phyloP scores from a whole-genome alignment of 2,329 filamentous ascomycete genomes.

The Remersonia thermophila region DNA sequence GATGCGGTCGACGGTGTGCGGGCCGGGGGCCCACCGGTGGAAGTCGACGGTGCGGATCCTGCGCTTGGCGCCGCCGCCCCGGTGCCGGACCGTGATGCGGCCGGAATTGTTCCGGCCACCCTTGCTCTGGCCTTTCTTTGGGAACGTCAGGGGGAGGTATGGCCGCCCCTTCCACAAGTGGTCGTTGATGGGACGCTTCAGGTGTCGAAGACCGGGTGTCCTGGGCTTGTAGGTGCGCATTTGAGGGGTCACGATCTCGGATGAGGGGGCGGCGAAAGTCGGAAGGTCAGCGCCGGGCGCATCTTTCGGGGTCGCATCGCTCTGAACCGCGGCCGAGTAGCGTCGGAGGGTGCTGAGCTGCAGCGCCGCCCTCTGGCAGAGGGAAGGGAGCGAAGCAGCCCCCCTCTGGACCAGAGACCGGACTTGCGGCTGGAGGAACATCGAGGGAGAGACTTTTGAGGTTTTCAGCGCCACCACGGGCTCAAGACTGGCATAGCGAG shows the following conservation, averaged over 20 bases:
- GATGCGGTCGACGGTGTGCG: slow-evolving; percentile 82
- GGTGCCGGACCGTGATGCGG: slow-evolving; percentile 76
- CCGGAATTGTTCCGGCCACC: slow-evolving; percentile 87
- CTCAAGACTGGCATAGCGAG: slow-evolving; percentile 8
- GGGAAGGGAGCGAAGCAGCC: slow-evolving; percentile 13
- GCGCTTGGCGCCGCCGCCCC: slow-evolving; percentile 82
- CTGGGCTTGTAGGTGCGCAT: slow-evolving; percentile 85
- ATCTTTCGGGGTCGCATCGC: slow-evolving; percentile 6
- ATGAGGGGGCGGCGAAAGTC: slow-evolving; percentile 7
- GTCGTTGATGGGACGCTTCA: slow-evolving; percentile 86
- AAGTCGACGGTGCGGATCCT: slow-evolving; percentile 91
- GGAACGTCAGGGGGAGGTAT: slow-evolving; percentile 68
- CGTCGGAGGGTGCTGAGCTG: slow-evolving; percentile 13
- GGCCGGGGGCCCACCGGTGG: slow-evolving; percentile 61
- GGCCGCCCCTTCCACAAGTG: slow-evolving; percentile 93
- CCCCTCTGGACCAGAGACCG: slow-evolving; percentile 31
- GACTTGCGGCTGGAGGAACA: slow-evolving; percentile 57
- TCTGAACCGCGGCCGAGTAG: slow-evolving; percentile 15
- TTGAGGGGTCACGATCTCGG: slow-evolving; percentile 29
- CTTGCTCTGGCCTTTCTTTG: slow-evolving; percentile 85
- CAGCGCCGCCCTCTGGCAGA: slow-evolving; percentile 15
- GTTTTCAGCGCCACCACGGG: neutral
- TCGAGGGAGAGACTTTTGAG: neutral
- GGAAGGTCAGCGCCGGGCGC: slow-evolving; percentile 2
- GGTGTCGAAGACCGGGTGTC: slow-evolving; percentile 83